phyloP scores from a whole-genome alignment of 139 green algal species.

The Microglena sp. region DNA sequence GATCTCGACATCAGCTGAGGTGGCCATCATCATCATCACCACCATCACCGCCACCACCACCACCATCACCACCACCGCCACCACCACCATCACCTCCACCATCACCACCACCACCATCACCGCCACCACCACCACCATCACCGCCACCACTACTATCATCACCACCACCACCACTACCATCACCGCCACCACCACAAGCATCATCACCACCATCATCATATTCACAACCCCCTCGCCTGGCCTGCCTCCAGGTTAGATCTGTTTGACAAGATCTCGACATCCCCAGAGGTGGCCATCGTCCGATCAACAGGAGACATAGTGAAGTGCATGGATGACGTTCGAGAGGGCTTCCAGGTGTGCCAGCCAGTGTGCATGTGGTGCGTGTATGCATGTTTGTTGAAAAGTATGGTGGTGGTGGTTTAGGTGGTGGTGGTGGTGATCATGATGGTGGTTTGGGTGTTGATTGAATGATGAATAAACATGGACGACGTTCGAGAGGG shows the following conservation, averaged over 20 bases:
- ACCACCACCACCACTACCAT: too few species aligned
- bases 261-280: conserved; percentile 24
- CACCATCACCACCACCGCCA: too few species aligned
- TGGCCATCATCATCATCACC: too few species aligned
- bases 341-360: conserved; percentile 44
- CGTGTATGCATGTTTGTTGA: background rate
- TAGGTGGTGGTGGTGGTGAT: background rate
- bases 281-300: conserved; percentile 29
- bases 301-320: conserved; percentile 27
- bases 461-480: background rate
- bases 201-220: too few species aligned
- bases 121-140: too few species aligned
- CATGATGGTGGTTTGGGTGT: background rate
- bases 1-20: too few species aligned
- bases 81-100: too few species aligned
- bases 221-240: background rate
- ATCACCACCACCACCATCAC: too few species aligned
- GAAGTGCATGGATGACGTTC: conserved; percentile 43
- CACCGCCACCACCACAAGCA: background rate
- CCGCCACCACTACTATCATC: too few species aligned
- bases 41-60: too few species aligned
- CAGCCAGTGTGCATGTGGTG: background rate
- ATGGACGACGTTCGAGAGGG: background rate
- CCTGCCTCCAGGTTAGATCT: conserved; percentile 23
- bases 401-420: background rate